Evolutionary conservation across 768 basidiomycete species (phyloP).

Genomic region (Boletus rufocinnamomeus): DNA sequence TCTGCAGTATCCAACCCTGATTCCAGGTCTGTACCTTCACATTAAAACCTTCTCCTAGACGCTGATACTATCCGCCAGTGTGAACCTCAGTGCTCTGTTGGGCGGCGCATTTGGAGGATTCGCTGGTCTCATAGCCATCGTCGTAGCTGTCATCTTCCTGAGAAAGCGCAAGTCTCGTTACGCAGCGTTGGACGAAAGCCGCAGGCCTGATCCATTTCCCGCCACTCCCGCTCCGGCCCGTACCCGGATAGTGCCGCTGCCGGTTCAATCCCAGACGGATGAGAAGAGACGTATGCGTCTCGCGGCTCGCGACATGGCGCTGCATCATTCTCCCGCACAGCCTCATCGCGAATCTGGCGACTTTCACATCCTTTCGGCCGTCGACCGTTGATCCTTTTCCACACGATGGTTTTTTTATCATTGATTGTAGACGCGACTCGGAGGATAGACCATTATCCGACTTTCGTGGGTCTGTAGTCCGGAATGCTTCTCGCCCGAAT

Average conservation of each 20-base stretch:
- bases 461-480: background rate
- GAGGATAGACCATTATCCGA: background rate
- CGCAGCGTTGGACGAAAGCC: background rate
- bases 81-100: slow-evolving; percentile 7
- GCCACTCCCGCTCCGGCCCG: background rate
- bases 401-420: background rate
- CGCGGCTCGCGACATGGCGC: background rate
- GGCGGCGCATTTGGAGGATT: slow-evolving; percentile 12
- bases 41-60: too few species aligned
- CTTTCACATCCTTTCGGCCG: background rate
- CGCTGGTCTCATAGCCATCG: background rate
- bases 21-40: slow-evolving; percentile 2
- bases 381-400: background rate
- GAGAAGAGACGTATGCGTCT: slow-evolving; percentile 8
- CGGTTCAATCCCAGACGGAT: background rate
- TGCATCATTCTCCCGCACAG: background rate
- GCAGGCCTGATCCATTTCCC: slow-evolving; percentile 9
- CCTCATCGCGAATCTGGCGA: background rate
- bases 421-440: background rate
- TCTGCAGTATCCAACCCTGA: background rate
- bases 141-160: slow-evolving; percentile 4
- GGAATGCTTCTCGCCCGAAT: background rate
- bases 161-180: slow-evolving; percentile 5
- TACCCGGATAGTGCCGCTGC: background rate
- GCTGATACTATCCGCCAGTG: slow-evolving; percentile 7